phyloP scores from a whole-genome alignment of 352 stramenopile genomes.

The Phytopythium delawarense region DNA sequence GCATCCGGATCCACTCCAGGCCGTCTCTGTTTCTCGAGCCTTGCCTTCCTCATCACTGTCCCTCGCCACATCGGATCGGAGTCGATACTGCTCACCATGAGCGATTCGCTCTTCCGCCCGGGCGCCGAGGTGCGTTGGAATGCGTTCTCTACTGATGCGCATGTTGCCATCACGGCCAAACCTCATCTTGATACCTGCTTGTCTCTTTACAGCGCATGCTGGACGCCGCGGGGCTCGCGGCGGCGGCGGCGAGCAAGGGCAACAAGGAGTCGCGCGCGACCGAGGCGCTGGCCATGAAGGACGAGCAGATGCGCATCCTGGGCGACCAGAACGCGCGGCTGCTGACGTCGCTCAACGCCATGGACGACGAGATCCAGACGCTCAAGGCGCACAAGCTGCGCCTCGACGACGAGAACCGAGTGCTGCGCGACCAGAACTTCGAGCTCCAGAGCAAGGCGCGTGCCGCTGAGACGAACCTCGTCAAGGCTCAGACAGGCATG shows the following conservation, averaged over 20 bases:
- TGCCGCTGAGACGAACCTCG: slow-evolving; percentile 81
- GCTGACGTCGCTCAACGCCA: slow-evolving; percentile 82
- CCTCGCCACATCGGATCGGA: not conserved
- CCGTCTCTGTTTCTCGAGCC: not conserved
- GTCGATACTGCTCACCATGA: not conserved
- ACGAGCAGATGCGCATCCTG: slow-evolving; percentile 95
- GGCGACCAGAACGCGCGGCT: slow-evolving; percentile 90
- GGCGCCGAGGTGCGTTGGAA: not conserved
- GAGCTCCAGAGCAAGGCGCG: slow-evolving; percentile 88
- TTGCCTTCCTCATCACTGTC: not conserved
- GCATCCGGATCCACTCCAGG: not conserved
- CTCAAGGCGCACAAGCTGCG: slow-evolving; percentile 59
- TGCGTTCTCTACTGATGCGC: too few relatives aligned
- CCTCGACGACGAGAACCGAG: slow-evolving; percentile 90
- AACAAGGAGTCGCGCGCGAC: slow-evolving; percentile 86
- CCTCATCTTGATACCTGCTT: not conserved
- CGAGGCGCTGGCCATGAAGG: slow-evolving; percentile 94
- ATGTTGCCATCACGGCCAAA: too few relatives aligned
- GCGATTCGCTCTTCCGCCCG: not conserved
- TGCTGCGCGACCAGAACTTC: slow-evolving; percentile 91
- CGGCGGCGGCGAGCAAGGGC: slow-evolving; percentile 51
- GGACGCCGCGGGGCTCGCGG: slow-evolving; percentile 33
- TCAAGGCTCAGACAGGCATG: slow-evolving; percentile 70
- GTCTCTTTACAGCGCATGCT: not conserved
- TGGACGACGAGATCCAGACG: slow-evolving; percentile 71